Evolutionary conservation across 495 filamentous ascomycete genomes (phyloP).

Genomic region (Coniosporium apollinis): DNA sequence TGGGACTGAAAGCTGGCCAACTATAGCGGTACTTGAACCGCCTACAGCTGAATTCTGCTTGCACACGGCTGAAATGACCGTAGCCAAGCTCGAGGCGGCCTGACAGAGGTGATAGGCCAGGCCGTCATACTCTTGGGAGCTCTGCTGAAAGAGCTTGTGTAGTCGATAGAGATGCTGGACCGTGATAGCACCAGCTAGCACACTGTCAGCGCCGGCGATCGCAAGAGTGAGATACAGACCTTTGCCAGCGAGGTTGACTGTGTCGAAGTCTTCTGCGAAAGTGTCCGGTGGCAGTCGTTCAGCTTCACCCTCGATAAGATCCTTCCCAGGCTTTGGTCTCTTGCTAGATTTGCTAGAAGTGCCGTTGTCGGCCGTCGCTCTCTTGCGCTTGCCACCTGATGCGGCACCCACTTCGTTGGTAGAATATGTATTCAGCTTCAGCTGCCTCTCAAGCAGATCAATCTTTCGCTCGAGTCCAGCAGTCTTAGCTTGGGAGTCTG

Average conservation of each 20-base stretch:
- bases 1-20: no score
- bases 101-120: constrained; percentile 2
- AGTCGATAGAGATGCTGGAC: neutral
- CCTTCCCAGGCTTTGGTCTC: neutral
- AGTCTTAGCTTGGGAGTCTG: neutral
- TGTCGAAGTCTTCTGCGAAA: neutral
- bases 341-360: neutral
- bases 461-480: neutral
- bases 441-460: neutral
- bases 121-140: neutral
- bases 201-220: no score
- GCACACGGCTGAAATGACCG: neutral
- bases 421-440: neutral
- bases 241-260: no score
- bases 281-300: neutral
- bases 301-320: neutral
- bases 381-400: neutral
- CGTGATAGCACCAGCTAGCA: neutral
- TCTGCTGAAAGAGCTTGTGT: neutral
- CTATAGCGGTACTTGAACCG: no score
- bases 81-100: constrained; percentile 10
- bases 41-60: no score
- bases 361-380: neutral
- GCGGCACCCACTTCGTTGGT: neutral
- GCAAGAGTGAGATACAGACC: no score